Evolutionary conservation across 73 alveolate species (phyloP).

Genomic region (Paramecium biaurelia): DNA sequence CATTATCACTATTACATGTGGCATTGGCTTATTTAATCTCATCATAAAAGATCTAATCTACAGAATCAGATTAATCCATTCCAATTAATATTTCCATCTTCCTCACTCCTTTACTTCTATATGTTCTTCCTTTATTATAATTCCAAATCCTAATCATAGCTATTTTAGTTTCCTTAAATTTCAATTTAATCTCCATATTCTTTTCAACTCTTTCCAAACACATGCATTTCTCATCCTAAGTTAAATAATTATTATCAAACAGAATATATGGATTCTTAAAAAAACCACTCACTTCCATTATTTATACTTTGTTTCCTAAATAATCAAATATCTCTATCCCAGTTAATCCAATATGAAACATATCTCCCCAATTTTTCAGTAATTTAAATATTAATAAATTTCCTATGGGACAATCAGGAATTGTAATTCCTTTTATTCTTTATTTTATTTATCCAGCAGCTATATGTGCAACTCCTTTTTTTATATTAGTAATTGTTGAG

Average conservation of each 20-base stretch:
- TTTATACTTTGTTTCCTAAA: slow-evolving; percentile 58
- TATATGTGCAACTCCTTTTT: slow-evolving; percentile 15
- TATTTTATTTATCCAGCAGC: background rate
- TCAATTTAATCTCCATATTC: slow-evolving; percentile 22
- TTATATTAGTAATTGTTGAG: background rate
- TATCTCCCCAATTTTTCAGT: slow-evolving; percentile 74
- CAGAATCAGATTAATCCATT: background rate
- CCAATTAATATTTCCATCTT: slow-evolving; percentile 67
- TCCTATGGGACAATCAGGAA: slow-evolving; percentile 74
- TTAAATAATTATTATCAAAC: slow-evolving; percentile 69
- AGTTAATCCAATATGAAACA: slow-evolving; percentile 76
- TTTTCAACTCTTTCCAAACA: slow-evolving; percentile 67
- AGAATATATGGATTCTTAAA: slow-evolving; percentile 71
- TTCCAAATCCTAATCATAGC: slow-evolving; percentile 90
- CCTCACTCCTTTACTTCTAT: slow-evolving; percentile 82
- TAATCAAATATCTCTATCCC: slow-evolving; percentile 75
- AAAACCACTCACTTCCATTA: slow-evolving; percentile 18
- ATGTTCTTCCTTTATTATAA: slow-evolving; percentile 83
- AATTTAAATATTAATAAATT: slow-evolving; percentile 58
- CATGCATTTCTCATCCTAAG: slow-evolving; percentile 73
- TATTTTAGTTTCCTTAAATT: slow-evolving; percentile 23
- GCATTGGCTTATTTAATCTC: slow-evolving; percentile 81
- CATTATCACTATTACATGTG: slow-evolving; percentile 50
- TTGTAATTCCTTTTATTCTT: slow-evolving; percentile 45
- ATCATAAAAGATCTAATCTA: slow-evolving; percentile 71